phyloP scores from a whole-genome alignment of 257 asterid genomes.

The Misopates orontium region DNA sequence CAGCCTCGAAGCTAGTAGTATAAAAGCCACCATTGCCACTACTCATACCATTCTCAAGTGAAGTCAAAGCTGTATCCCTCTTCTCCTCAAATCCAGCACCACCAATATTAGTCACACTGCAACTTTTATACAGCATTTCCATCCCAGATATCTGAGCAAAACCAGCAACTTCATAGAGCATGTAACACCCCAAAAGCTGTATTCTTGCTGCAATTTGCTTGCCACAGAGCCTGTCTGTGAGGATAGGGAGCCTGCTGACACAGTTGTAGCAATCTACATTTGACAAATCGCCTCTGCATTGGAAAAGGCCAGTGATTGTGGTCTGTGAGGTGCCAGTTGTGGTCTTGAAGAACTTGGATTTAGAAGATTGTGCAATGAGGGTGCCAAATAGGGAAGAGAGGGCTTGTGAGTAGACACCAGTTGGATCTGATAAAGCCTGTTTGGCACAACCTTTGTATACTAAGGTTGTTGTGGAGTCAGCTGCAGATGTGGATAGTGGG shows the following conservation, averaged over 20 bases:
- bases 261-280: constrained; percentile 87
- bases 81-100: constrained; percentile 85
- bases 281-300: constrained; percentile 85
- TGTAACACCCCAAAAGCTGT: constrained; percentile 86
- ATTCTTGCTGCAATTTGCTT: constrained; percentile 80
- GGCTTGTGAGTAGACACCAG: constrained; percentile 82
- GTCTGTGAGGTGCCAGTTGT: constrained; percentile 68
- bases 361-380: constrained; percentile 86
- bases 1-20: constrained; percentile 55
- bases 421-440: constrained; percentile 80
- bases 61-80: constrained; percentile 73
- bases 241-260: constrained; percentile 76
- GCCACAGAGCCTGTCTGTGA: constrained; percentile 87
- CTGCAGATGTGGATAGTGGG: constrained; percentile 54
- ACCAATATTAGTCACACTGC: constrained; percentile 67
- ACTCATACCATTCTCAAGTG: constrained; percentile 66
- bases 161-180: constrained; percentile 86
- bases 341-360: constrained; percentile 69
- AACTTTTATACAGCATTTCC: constrained; percentile 85
- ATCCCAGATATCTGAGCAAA: constrained; percentile 85
- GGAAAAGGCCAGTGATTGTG: constrained; percentile 76
- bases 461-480: constrained; percentile 61
- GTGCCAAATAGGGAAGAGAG: constrained; percentile 80
- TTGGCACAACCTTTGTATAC: constrained; percentile 96
- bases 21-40: constrained; percentile 71